These are phyloP conservation scores for Rhizopogon sp. DNA, from an alignment of 768 basidiomycete species.

Conservation along the genomic window DNA sequence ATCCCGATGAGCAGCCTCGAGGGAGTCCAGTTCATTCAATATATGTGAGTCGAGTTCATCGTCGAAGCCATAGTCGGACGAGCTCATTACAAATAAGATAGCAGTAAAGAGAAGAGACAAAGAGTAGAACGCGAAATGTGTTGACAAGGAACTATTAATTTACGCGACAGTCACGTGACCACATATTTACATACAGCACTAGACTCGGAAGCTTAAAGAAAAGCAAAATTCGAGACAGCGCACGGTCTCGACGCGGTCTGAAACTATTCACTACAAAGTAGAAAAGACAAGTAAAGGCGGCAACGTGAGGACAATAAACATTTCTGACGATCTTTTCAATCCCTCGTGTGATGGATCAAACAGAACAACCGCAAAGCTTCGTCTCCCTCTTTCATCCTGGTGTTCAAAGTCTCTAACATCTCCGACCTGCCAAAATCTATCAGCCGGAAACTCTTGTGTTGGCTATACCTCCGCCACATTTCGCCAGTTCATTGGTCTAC, in stretches of 20 bases:
- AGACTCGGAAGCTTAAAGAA: too few relatives aligned
- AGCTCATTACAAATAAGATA: conserved; percentile 39
- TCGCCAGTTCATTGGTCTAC: conserved; percentile 11
- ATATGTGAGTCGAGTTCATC: conserved; percentile 60
- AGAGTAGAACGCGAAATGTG: neutral
- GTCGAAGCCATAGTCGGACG: conserved; percentile 73
- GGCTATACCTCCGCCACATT: neutral
- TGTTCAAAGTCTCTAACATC: neutral
- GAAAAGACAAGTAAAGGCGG: too few relatives aligned
- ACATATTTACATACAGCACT: too few relatives aligned
- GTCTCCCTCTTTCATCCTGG: neutral
- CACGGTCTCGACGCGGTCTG: too few relatives aligned
- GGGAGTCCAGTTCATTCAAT: conserved; percentile 58
- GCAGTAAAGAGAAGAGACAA: neutral
- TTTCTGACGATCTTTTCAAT: too few relatives aligned
- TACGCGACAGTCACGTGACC: conserved; percentile 1
- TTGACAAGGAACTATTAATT: neutral
- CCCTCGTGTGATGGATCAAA: neutral
- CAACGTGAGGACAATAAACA: too few relatives aligned
- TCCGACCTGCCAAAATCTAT: conserved; percentile 46
- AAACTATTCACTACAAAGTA: too few relatives aligned
- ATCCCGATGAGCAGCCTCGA: conserved; percentile 55
- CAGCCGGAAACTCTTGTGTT: conserved; percentile 36
- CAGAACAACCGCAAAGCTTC: neutral
- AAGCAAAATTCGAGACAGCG: too few relatives aligned